These are phyloP conservation scores for Epichloe coenophiala DNA, from an alignment of 2,329 filamentous ascomycete genomes.

Conservation along the genomic window DNA sequence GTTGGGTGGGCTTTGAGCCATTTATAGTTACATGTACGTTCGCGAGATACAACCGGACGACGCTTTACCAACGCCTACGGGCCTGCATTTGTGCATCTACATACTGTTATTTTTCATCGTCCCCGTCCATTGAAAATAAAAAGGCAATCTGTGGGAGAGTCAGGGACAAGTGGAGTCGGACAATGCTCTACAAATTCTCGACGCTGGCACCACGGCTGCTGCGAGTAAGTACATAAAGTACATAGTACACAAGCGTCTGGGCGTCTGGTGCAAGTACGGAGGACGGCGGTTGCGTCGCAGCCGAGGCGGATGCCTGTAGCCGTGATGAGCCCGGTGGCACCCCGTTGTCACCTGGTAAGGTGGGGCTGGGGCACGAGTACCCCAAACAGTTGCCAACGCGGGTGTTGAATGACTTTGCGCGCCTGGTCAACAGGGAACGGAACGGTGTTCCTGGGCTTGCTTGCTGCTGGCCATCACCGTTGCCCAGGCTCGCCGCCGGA, in stretches of 20 bases:
- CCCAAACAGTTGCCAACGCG: too few relatives aligned
- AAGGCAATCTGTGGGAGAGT: neutral
- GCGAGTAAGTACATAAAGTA: too few relatives aligned
- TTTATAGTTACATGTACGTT: too few relatives aligned
- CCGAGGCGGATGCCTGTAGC: neutral
- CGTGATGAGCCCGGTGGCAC: neutral
- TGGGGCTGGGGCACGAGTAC: too few relatives aligned
- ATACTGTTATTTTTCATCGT: too few relatives aligned
- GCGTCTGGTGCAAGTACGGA: neutral
- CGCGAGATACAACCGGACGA: too few relatives aligned
- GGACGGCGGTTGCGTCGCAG: neutral
- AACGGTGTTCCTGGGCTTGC: neutral
- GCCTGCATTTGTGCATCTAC: too few relatives aligned
- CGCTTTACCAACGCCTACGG: too few relatives aligned
- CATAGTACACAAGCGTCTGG: too few relatives aligned
- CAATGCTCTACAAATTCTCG: neutral
- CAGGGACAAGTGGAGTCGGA: neutral
- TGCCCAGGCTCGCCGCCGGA: too few relatives aligned
- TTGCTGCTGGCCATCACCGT: neutral
- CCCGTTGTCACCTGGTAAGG: neutral
- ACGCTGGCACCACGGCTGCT: neutral
- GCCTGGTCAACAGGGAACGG: neutral
- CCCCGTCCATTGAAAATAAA: neutral
- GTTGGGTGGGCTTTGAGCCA: too few relatives aligned
- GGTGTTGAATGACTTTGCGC: too few relatives aligned